Conservation (phyloP, 2,329 filamentous ascomycete genomes). For the Bipolaris gigantea region DNA sequence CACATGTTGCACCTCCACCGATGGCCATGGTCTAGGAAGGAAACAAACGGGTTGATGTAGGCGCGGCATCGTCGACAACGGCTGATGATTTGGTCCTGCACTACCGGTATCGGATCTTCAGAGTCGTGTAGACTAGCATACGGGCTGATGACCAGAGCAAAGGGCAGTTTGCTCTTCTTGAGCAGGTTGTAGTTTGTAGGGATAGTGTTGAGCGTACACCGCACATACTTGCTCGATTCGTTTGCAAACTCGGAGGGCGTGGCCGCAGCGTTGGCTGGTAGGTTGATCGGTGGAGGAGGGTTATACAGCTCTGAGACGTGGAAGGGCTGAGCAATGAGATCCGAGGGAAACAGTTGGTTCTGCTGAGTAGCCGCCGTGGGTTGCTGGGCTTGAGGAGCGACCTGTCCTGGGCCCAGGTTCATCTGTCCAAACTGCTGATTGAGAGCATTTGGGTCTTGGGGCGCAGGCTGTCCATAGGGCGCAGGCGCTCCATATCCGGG, state of each 20-base stretch:
- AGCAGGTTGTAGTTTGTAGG: conserved; percentile 89
- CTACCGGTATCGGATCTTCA: conserved; percentile 86
- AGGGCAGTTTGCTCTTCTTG: conserved; percentile 92
- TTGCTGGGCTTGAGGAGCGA: conserved; percentile 34
- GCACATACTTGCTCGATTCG: conserved; percentile 89
- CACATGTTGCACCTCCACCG: conserved; percentile 99
- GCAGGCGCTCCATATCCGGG: conserved; percentile 39
- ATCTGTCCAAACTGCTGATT: conserved; percentile 83
- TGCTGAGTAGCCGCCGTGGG: conserved; percentile 38
- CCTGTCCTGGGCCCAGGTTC: conserved; percentile 58
- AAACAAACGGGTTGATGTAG: conserved; percentile 91
- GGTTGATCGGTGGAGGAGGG: conserved; percentile 84
- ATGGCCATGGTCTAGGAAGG: conserved; percentile 95
- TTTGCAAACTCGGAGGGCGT: conserved; percentile 90
- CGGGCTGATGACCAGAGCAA: conserved; percentile 93
- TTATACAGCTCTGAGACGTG: conserved; percentile 90
- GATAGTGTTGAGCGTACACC: conserved; percentile 91
- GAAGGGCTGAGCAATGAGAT: conserved; percentile 89
- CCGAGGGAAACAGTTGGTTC: conserved; percentile 90
- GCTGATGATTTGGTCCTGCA: conserved; percentile 96
- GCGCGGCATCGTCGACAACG: conserved; percentile 93
- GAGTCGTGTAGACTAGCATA: conserved; percentile 91
- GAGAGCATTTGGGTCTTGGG: conserved; percentile 63
- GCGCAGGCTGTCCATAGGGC: conserved; percentile 47
- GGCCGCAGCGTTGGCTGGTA: conserved; percentile 91